These are phyloP conservation scores for Flaveria sonorensis DNA, from an alignment of 129 eudicot species.

Conservation along the genomic window DNA sequence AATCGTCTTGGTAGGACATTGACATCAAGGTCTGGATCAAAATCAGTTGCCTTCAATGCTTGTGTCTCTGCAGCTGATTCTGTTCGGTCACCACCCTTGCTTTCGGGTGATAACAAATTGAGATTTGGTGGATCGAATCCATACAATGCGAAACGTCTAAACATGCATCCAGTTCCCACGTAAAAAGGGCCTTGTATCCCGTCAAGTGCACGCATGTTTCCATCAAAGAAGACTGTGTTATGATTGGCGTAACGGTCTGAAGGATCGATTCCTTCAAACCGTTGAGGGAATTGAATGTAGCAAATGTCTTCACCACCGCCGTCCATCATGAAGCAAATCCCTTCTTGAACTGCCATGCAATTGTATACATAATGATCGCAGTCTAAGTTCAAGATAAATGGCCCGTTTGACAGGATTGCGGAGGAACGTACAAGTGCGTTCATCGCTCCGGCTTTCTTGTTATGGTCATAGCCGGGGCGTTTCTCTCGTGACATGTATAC, in stretches of 20 bases:
- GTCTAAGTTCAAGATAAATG: slow-evolving; percentile 81
- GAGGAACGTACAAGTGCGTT: slow-evolving; percentile 86
- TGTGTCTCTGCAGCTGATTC: slow-evolving; percentile 39
- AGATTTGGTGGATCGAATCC: slow-evolving; percentile 81
- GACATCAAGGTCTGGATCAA: slow-evolving; percentile 77
- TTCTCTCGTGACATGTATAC: slow-evolving; percentile 91
- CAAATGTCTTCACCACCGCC: slow-evolving; percentile 93
- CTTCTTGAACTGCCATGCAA: slow-evolving; percentile 74
- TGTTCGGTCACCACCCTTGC: slow-evolving; percentile 22
- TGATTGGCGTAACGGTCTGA: slow-evolving; percentile 94
- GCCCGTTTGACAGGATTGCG: slow-evolving; percentile 77
- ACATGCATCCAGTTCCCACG: slow-evolving; percentile 92
- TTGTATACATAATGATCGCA: slow-evolving; percentile 80
- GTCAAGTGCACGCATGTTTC: slow-evolving; percentile 94
- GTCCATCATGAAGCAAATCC: slow-evolving; percentile 98
- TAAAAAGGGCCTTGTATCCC: slow-evolving; percentile 94
- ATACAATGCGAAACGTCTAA: slow-evolving; percentile 81
- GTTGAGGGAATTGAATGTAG: slow-evolving; percentile 85
- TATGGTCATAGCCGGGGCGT: slow-evolving; percentile 88
- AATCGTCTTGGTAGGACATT: slow-evolving; percentile 69
- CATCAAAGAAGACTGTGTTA: slow-evolving; percentile 84
- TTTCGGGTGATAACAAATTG: slow-evolving; percentile 25
- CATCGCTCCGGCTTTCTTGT: slow-evolving; percentile 99
- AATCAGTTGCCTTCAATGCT: slow-evolving; percentile 64
- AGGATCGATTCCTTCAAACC: slow-evolving; percentile 97